phyloP scores from a whole-genome alignment of 1,139 yeast species.

The Fermentozyma sake region DNA sequence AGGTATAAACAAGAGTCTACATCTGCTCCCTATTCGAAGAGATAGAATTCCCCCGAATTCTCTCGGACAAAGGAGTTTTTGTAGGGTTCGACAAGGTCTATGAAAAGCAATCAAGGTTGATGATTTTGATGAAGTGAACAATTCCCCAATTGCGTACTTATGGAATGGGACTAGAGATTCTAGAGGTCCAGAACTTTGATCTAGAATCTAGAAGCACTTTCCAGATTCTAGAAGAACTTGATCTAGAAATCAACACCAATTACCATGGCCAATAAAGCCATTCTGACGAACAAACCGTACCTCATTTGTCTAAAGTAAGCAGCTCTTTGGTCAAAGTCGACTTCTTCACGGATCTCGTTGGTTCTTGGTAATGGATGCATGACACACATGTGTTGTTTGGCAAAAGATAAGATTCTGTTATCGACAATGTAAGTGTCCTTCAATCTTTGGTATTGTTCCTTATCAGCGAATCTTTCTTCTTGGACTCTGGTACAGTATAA shows the following conservation, averaged over 20 bases:
- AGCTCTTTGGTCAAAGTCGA: conserved; percentile 98
- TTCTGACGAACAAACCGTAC: conserved; percentile 95
- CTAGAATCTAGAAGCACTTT: conserved; percentile 1
- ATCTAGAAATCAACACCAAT: conserved; percentile 72
- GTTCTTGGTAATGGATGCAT: conserved; percentile 99
- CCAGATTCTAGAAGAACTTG: background rate
- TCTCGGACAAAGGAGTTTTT: background rate
- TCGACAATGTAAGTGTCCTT: conserved; percentile 92
- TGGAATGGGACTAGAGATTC: no score
- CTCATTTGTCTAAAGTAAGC: conserved; percentile 99
- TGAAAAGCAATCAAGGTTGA: no score
- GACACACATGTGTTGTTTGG: conserved; percentile 97
- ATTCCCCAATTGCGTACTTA: conserved; percentile 14
- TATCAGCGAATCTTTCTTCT: conserved; percentile 85
- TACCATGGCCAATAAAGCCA: conserved; percentile 98
- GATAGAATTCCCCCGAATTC: conserved; percentile 11
- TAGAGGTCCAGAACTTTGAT: no score
- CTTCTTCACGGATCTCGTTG: conserved; percentile 94
- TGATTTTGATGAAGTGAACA: no score
- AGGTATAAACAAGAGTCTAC: background rate
- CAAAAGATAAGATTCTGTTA: conserved; percentile 83
- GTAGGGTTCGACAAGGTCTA: no score
- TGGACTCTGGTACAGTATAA: conserved; percentile 98
- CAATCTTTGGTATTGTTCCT: conserved; percentile 75
- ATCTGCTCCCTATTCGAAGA: background rate